Evolutionary conservation across 2,329 filamentous ascomycete genomes (phyloP).

Genomic region (Xylaria sp.): DNA sequence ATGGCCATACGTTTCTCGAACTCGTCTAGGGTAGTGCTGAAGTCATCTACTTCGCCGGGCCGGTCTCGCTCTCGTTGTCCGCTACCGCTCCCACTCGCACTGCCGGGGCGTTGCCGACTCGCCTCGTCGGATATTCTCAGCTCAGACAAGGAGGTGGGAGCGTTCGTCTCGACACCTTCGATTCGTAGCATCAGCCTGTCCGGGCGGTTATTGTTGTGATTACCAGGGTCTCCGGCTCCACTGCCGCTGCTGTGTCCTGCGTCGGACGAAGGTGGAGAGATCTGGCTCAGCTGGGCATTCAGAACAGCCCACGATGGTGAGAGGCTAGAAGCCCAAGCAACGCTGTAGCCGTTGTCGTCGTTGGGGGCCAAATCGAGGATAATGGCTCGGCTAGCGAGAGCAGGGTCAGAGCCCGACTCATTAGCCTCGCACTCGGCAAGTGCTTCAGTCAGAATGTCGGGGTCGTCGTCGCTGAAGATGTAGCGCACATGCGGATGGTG

Average conservation of each 20-base stretch:
- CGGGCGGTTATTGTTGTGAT: slow-evolving; percentile 32
- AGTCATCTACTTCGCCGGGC: slow-evolving; percentile 49
- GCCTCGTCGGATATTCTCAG: slow-evolving; percentile 36
- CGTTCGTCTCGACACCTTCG: slow-evolving; percentile 56
- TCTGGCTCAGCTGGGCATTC: slow-evolving; percentile 51
- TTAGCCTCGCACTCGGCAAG: slow-evolving; percentile 53
- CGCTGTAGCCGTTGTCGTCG: slow-evolving; percentile 52
- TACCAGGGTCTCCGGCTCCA: slow-evolving; percentile 34
- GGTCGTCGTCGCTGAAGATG: slow-evolving; percentile 91
- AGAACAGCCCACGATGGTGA: slow-evolving; percentile 73
- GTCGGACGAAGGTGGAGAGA: slow-evolving; percentile 44
- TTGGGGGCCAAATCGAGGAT: slow-evolving; percentile 60
- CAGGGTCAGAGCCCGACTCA: slow-evolving; percentile 38
- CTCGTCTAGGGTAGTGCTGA: slow-evolving; percentile 57
- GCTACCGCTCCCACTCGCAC: slow-evolving; percentile 38
- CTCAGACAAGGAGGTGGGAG: slow-evolving; percentile 46
- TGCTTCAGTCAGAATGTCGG: slow-evolving; percentile 73
- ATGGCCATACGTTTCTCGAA: slow-evolving; percentile 64
- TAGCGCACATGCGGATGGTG: slow-evolving; percentile 89
- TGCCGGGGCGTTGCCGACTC: slow-evolving; percentile 37
- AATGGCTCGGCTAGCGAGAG: slow-evolving; percentile 51
- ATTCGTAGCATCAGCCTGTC: slow-evolving; percentile 65
- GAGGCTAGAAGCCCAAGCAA: slow-evolving; percentile 74
- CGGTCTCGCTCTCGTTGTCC: slow-evolving; percentile 39
- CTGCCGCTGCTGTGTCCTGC: slow-evolving; percentile 43